phyloP scores from a whole-genome alignment of 2,329 filamentous ascomycete genomes.

The Paecilomyces dactylethromorphus region DNA sequence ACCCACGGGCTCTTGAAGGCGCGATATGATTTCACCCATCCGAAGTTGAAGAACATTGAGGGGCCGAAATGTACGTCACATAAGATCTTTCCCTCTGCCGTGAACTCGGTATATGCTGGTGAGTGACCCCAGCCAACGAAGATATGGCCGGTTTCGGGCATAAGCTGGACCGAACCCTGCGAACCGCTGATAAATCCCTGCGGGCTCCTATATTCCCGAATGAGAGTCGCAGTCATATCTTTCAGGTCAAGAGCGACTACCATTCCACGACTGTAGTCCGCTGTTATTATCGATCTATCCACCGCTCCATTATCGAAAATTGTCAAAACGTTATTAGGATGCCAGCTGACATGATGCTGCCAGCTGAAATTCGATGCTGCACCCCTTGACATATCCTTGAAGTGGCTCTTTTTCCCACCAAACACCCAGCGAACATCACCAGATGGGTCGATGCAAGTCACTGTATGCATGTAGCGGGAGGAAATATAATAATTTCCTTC shows the following conservation, averaged over 20 bases:
- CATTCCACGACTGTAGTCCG: conserved; percentile 37
- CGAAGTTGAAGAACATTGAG: conserved; percentile 26
- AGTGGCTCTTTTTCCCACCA: conserved; percentile 18
- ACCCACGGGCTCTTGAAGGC: conserved; percentile 50
- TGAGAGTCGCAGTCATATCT: conserved; percentile 33
- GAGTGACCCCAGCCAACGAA: conserved; percentile 47
- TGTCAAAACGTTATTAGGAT: conserved; percentile 19
- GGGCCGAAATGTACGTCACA: conserved; percentile 47
- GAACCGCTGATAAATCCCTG: conserved; percentile 29
- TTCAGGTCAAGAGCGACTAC: conserved; percentile 32
- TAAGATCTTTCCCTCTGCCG: conserved; percentile 42
- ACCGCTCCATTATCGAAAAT: conserved; percentile 33
- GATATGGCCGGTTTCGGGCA: conserved; percentile 36
- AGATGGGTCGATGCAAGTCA: conserved; percentile 43
- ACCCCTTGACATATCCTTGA: conserved; percentile 1
- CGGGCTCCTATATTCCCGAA: conserved; percentile 32
- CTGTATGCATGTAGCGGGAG: conserved; percentile 42
- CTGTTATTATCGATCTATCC: conserved; percentile 11
- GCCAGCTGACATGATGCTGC: conserved; percentile 11
- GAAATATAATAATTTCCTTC: conserved; percentile 51
- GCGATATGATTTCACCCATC: conserved; percentile 47
- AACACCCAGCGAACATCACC: conserved; percentile 49
- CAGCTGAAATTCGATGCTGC: conserved; percentile 3
- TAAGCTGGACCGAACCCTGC: conserved; percentile 38
- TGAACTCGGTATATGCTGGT: conserved; percentile 46